Evolutionary conservation across 768 basidiomycete genomes (phyloP).

Genomic region (Kwoniella europaea): DNA sequence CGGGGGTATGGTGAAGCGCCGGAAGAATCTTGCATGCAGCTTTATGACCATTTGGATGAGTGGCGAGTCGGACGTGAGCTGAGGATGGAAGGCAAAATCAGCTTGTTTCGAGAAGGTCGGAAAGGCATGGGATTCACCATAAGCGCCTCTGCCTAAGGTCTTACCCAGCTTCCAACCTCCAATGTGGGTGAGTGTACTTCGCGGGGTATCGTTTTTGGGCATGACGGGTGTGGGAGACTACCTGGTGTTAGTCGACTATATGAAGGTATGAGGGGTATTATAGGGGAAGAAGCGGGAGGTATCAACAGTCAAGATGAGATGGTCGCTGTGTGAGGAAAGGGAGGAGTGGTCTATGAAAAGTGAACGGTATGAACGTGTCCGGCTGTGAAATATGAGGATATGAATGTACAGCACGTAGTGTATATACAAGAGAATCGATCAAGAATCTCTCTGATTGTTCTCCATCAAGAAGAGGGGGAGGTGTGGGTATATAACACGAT

Average conservation of each 20-base stretch:
- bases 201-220: slow-evolving; percentile 38
- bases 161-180: slow-evolving; percentile 51
- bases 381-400: not conserved
- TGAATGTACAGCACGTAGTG: not conserved
- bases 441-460: not conserved
- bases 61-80: slow-evolving; percentile 56
- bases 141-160: slow-evolving; percentile 55
- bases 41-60: slow-evolving; percentile 42
- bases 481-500: not conserved
- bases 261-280: slow-evolving; percentile 1
- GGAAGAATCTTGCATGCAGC: slow-evolving; percentile 58
- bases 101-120: not conserved
- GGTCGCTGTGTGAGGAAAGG: not conserved
- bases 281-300: not conserved
- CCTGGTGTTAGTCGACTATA: not conserved
- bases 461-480: slow-evolving; percentile 1
- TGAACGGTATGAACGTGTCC: too few relatives aligned
- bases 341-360: not conserved
- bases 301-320: not conserved
- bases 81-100: slow-evolving; percentile 1
- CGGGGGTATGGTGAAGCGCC: slow-evolving; percentile 35
- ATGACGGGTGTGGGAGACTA: slow-evolving; percentile 2
- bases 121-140: slow-evolving; percentile 39
- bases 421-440: slow-evolving; percentile 1
- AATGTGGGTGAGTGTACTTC: slow-evolving; percentile 45